Base-by-base conservation (phyloP, 495 filamentous ascomycete species). In the Delitschia confertaspora region DNA sequence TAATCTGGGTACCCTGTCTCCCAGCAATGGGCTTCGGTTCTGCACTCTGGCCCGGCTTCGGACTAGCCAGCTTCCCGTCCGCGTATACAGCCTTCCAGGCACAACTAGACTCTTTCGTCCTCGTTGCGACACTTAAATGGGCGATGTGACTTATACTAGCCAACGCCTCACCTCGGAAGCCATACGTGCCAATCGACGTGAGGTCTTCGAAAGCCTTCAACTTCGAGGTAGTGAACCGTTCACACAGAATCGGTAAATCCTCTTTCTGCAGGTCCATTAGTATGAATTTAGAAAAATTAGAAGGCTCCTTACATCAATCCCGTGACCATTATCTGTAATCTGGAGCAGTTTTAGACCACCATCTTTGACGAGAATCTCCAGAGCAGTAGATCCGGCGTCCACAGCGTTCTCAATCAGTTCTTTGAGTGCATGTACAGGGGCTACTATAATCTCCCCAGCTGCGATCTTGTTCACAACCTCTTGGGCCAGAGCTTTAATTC, bases 401-500 rank as follows among this genome's bases (percentile, higher is more conserved):
- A 99, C 93, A 6, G 93, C 79, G 53, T 99, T 99, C 57, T 99
- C 93, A 9, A 96, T 93, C 33, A 99, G 68, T 62, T 99, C 93
- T 67, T 99, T 99, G 22, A 99, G 65, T 14, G 93, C 93, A 60
- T 99, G 86, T 45, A 96, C 88, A 17, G 93, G 93, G 8, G 93
- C 91, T 38, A 96, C 87, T 38, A 99, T 96, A 48, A 96, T 99
- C 60, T 99, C 93, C 11, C 93, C 93, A n/a, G 93, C 93, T 6
- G 93, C 93, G 54, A 99, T 99, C 66, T 95, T 96, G 68, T 96
- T 96, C 44, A 96, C 85, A 29, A 99, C 93, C 70, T 95, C 87
- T 57, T 84, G 82, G 60, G 95, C 83, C 13, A 99, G 76, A 20
- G 88, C 81, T 85, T 94, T 79, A 58, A 89, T 89, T 27, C 80